Evolutionary conservation across 2,329 filamentous ascomycete genomes (phyloP).

Genomic region (Neofusicoccum kwambonambiense): DNA sequence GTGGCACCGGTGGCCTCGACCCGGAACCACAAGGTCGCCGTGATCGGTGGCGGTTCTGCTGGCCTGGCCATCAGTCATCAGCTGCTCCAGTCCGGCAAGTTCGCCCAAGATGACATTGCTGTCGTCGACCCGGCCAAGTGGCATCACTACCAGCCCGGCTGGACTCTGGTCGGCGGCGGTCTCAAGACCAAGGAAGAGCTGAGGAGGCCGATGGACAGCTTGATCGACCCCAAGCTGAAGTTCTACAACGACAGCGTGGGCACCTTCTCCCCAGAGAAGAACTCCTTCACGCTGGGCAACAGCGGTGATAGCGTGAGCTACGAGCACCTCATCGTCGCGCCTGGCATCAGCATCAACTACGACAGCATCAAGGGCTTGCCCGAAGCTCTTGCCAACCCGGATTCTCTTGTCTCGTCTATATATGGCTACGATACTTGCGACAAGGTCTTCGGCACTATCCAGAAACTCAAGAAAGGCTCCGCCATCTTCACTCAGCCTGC

Average conservation of each 20-base stretch:
- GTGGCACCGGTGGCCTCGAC: slow-evolving; percentile 27
- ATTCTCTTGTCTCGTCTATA: slow-evolving; percentile 37
- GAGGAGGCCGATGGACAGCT: slow-evolving; percentile 47
- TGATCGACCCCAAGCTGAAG: slow-evolving; percentile 61
- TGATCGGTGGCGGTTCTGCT: slow-evolving; percentile 66
- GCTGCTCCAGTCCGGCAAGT: slow-evolving; percentile 59
- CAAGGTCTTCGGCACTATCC: slow-evolving; percentile 34
- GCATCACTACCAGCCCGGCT: slow-evolving; percentile 69
- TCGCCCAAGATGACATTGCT: slow-evolving; percentile 60
- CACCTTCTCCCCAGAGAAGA: slow-evolving; percentile 56
- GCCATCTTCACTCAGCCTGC: slow-evolving; percentile 41
- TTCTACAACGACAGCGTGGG: slow-evolving; percentile 57
- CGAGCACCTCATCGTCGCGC: slow-evolving; percentile 63
- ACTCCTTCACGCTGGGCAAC: slow-evolving; percentile 54
- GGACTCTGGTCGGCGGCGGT: slow-evolving; percentile 67
- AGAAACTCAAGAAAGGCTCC: slow-evolving; percentile 33
- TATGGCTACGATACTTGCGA: slow-evolving; percentile 41
- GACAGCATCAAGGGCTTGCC: slow-evolving; percentile 32
- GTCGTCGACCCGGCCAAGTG: slow-evolving; percentile 61
- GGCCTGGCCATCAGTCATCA: slow-evolving; percentile 67
- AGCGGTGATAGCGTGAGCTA: slow-evolving; percentile 57
- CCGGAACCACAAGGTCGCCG: slow-evolving; percentile 61
- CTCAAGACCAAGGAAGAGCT: slow-evolving; percentile 63
- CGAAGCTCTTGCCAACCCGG: slow-evolving; percentile 36
- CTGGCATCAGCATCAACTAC: slow-evolving; percentile 39